Percentiles rank a stretch among this genome's conserved stretches.
phyloP scores from a whole-genome alignment of 257 asterid genomes.

The Solanum tarijense region DNA sequence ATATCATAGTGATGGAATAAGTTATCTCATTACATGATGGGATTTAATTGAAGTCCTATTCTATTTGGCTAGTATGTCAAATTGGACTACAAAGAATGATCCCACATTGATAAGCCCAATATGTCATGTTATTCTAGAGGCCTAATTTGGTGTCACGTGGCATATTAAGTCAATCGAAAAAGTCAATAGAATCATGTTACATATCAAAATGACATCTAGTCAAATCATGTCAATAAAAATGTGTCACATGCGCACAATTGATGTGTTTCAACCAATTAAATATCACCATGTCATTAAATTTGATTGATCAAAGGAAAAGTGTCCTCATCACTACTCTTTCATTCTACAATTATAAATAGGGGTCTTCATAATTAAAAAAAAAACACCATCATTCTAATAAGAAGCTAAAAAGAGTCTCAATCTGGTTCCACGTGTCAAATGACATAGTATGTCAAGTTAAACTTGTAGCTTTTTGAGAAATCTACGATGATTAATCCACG shows the following conservation, averaged over 20 bases:
- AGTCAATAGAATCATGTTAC: too few relatives aligned
- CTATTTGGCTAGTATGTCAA: not conserved
- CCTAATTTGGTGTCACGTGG: not conserved
- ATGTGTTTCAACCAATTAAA: not conserved
- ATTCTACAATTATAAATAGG: not conserved
- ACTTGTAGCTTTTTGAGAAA: not conserved
- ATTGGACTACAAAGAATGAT: not conserved
- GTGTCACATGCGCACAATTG: not conserved
- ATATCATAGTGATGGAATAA: too few relatives aligned
- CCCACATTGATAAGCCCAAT: not conserved
- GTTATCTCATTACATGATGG: fast-evolving
- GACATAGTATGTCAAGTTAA: not conserved
- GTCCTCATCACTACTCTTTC: not conserved
- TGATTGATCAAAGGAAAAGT: not conserved
- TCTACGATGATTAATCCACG: not conserved
- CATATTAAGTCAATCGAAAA: too few relatives aligned
- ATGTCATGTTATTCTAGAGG: not conserved
- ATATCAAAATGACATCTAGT: not conserved
- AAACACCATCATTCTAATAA: too few relatives aligned
- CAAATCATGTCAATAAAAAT: not conserved
- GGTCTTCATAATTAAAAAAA: not conserved
- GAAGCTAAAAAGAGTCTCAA: not conserved
- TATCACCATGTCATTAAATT: not conserved
- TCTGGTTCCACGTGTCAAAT: not conserved
- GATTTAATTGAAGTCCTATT: not conserved